Conservation (phyloP, 805 yeast species). For the baker's yeast (Saccharomyces cerevisiae) region DNA sequence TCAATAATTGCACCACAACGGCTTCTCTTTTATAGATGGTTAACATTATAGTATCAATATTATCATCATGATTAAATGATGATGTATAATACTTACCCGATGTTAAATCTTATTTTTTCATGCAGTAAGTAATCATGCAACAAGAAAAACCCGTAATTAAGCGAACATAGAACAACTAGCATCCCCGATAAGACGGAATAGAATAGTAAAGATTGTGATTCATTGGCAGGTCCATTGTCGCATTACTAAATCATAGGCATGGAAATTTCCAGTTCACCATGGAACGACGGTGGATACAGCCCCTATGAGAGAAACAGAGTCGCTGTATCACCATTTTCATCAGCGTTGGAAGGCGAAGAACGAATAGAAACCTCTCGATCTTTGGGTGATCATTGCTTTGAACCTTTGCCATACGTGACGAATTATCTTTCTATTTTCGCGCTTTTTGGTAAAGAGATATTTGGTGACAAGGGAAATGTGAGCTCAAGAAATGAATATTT, state of each 20-base stretch:
- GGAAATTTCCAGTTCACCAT: background rate
- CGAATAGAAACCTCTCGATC: background rate
- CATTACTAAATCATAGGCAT: background rate
- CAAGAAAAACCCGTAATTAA: background rate
- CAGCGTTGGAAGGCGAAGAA: background rate
- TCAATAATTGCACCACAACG: background rate
- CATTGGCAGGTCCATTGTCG: background rate
- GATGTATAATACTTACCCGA: background rate
- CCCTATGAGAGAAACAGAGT: background rate
- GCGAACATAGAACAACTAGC: background rate
- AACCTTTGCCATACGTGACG: slow-evolving; percentile 9
- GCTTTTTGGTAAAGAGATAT: slow-evolving; percentile 1
- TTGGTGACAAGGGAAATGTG: slow-evolving; percentile 1
- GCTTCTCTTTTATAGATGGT: background rate
- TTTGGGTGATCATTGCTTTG: background rate
- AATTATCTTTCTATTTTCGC: slow-evolving; percentile 10
- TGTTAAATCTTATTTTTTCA: background rate
- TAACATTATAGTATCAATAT: background rate
- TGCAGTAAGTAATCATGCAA: background rate
- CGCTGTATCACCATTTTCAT: background rate
- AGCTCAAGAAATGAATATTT: slow-evolving; percentile 6
- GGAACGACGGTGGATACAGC: background rate
- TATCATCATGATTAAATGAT: background rate
- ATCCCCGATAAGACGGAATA: background rate
- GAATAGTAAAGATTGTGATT: background rate